phyloP scores from a whole-genome alignment of 768 basidiomycete genomes.

The Tylopilus subfusipes region DNA sequence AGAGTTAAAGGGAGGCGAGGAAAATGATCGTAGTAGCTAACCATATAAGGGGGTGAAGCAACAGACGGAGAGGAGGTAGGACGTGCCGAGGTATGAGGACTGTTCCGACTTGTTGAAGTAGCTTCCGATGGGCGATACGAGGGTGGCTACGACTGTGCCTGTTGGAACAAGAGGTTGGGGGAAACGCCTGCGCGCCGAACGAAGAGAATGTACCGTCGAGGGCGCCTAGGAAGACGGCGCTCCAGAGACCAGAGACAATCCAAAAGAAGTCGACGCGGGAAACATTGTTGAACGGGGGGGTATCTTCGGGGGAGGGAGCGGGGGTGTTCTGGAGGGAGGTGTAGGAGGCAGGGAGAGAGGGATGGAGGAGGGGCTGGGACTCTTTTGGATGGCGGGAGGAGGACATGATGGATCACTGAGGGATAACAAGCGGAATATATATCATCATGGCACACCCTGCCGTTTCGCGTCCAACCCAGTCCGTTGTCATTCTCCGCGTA shows the following conservation, averaged over 20 bases:
- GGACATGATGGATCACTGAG: conserved; percentile 27
- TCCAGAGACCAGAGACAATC: conserved; percentile 79
- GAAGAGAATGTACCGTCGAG: conserved; percentile 62
- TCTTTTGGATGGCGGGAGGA: conserved; percentile 38
- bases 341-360: conserved; percentile 38
- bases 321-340: conserved; percentile 33
- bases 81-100: conserved; percentile 84
- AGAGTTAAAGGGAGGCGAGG: conserved; percentile 14
- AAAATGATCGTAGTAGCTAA: conserved; percentile 30
- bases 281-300: conserved; percentile 41
- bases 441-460: conserved; percentile 17
- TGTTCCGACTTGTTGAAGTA: conserved; percentile 77
- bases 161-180: conserved; percentile 1
- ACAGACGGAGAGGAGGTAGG: conserved; percentile 83
- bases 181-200: background rate
- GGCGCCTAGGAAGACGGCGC: conserved; percentile 78
- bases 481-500: conserved; percentile 32
- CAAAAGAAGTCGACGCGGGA: conserved; percentile 56
- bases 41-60: conserved; percentile 91
- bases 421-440: conserved; percentile 19
- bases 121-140: conserved; percentile 81
- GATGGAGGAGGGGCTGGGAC: conserved; percentile 54
- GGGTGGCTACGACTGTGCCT: conserved; percentile 84
- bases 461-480: conserved; percentile 15
- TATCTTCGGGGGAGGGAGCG: conserved; percentile 21